Base-by-base conservation (phyloP, 345 rosid genomes). In the Camelina hispida region DNA sequence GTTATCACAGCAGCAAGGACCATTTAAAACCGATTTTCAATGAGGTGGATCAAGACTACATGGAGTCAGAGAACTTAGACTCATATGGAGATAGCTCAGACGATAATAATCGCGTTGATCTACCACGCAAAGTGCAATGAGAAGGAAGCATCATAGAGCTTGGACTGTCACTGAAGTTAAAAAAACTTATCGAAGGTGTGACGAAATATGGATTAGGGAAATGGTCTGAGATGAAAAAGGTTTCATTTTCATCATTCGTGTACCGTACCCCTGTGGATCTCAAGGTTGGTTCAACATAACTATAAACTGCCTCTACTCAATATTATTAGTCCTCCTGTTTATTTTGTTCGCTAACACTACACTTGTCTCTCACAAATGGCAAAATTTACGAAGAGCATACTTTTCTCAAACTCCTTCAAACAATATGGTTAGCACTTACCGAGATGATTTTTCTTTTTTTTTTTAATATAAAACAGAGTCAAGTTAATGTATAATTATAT, bases 91-190 rank as follows among this genome's bases (percentile, higher is more conserved):
- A 84, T 74, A 58, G 72, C 55, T 82, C 88, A 13, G 86, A 83
- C 69, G 88, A 83, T 46, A 80, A 84, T 66, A n/a, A 28, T 53
- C 9, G 20, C 67, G 85, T 23, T 68, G 79, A 81, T 25, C 83
- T 75, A 59, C 88, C 87, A 68, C 79, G 28, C 88, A 84, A 80
- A 89, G 86, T 74, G 89, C 87, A 76, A 42, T 83, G 9, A 84
- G 95, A 81, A 84, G 97, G 87, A 95, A 95, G 73, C 91, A 86
- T 83, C 99, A 91, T 74, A 88, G 96, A 78, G 96, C 97, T 38
- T 95, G 99, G 99, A 87, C 97, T 71, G 85, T 91, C 42, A 69
- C 91, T 6, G 97, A 95, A 87, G 97, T 95, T 68, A 83, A 48
- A 79, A 90, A 84, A 81, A 23, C 89, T 95, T 61, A 89, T 95